Base-by-base conservation (phyloP, 1,284 basidiomycete species). In the Schizophyllum commune region DNA sequence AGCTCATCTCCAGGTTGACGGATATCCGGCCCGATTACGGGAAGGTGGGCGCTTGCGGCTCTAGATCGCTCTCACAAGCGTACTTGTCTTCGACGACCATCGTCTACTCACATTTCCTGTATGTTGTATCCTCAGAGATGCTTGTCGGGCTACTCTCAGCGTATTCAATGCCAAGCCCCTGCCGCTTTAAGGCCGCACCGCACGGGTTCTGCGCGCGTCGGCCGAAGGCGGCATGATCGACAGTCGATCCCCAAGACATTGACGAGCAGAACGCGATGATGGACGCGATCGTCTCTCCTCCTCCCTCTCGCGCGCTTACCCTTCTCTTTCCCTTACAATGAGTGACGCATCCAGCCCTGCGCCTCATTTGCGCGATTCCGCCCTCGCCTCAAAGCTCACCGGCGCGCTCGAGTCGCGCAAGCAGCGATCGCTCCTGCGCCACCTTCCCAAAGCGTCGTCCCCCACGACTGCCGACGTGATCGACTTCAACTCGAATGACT, bases 401-500 rank as follows among this genome's bases (percentile, higher is more conserved):
- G 74, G 78, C 11, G 83, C 88, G 0, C 79, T 91, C 47, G 65
- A 72, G 5, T 88, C 88, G 27, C 83, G 88, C 60, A 83, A 88
- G 47, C 72, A 80, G 58, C 80, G 88, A 32, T 74, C 76, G 63
- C 89, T 89, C 67, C 78, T 85, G 53, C 82, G 88, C 52, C 75
- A 79, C 33, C 79, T 89, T 4, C 84, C 86, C 17, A 75, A 79
- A 65, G 79, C 82, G 27, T 70, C 70, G 58, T 70, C 73, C 22
- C 70, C 72, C 27, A 63, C 71, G 13, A 75, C 74, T 8, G 54
- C 69, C 61, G 53, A 55, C 19, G 19, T 55, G 11, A 55, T 55
- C 53, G 94, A 96, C 72, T 94, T 96, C 73, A 89, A 83, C 33
- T 91, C 92, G 13, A 98, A 98, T 75, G 96, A 98, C 77, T 98